Base-by-base conservation (phyloP, 2,329 filamentous ascomycete genomes). In the Alternaria ventricosa region DNA sequence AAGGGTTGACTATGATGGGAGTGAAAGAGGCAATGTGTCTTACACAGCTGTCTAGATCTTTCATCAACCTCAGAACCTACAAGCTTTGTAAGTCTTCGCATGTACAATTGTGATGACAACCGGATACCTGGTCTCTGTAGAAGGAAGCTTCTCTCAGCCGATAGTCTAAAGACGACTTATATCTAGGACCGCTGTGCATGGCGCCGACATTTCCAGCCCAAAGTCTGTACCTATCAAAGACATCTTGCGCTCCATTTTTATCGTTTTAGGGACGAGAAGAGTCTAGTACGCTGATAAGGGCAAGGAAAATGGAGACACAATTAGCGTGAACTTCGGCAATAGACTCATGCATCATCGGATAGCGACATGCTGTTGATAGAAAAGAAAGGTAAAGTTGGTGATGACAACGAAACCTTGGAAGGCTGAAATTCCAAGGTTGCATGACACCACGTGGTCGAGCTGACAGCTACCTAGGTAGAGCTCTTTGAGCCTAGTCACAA, bases 181-280 rank as follows among this genome's bases (percentile, higher is more conserved):
- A 49, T 10, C 7, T 23, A 9, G 22, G 3, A 11, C 46, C 25
- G 0, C 15, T n/a, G 5, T 49, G 46, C 13, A 28, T 28, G 10
- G 46, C 46, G 2, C 46, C 46, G 0, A 49, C 23, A 3, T 49
- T 49, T 2, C 46, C 46, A 11, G 46, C 46, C 46, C 46, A 49
- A 15, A 49, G 22, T 4, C 3, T 28, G 23, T 49, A 49, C 6
- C 4, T 49, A 18, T 49, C 46, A 6, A 49, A 49, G 4, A 6
- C 23, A 28, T 49, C 3, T 7, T 7, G 13, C 3, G n/a, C 15
- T 5, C 0, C 46, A 12, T 8, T 0, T 1, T 5, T 13, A 10
- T 25, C 9, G 5, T 25, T 4, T 8, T 10, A 9, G 15, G 4
- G 23, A 28, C 2, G 2, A 25, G 46, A 15, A 0, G 22, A 12